Percentiles rank a stretch among this genome's conserved stretches.
These are phyloP conservation scores for Tripterygium wilfordii DNA, from an alignment of 177 flowering plant genomes.

Conservation along the genomic window DNA sequence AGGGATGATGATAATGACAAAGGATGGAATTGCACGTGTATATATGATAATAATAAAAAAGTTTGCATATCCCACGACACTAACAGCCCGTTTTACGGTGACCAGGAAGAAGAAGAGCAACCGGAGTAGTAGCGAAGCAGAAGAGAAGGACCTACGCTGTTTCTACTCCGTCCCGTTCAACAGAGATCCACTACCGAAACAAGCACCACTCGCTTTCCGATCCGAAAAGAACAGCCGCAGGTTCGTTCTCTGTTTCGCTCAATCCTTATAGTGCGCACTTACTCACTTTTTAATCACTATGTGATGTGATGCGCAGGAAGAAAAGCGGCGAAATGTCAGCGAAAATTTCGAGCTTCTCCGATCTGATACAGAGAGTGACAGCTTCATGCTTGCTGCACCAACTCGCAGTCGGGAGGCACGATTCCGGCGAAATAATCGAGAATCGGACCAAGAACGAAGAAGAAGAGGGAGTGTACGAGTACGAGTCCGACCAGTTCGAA, in stretches of 20 bases:
- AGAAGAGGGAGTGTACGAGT: constrained; percentile 21
- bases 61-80: neutral
- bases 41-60: neutral
- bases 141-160: constrained; percentile 9
- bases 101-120: constrained; percentile 16
- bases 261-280: no score
- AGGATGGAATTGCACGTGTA: no score
- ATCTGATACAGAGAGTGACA: constrained; percentile 80
- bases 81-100: neutral
- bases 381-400: constrained; percentile 81
- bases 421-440: constrained; percentile 9
- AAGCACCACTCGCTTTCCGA: constrained; percentile 10
- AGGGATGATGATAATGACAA: no score
- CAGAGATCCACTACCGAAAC: constrained; percentile 12
- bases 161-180: constrained; percentile 16
- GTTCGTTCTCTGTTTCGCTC: no score
- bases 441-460: constrained; percentile 2
- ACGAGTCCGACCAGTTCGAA: constrained; percentile 9
- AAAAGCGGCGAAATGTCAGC: constrained; percentile 31
- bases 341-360: constrained; percentile 68
- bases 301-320: constrained; percentile 14
- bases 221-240: no score
- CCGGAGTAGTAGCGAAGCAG: constrained; percentile 9
- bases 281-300: neutral
- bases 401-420: constrained; percentile 34